Evolutionary conservation across 1,139 yeast genomes (phyloP), one percentile per base, ranked within the genome.

Genomic region (Taphrina populina): DNA sequence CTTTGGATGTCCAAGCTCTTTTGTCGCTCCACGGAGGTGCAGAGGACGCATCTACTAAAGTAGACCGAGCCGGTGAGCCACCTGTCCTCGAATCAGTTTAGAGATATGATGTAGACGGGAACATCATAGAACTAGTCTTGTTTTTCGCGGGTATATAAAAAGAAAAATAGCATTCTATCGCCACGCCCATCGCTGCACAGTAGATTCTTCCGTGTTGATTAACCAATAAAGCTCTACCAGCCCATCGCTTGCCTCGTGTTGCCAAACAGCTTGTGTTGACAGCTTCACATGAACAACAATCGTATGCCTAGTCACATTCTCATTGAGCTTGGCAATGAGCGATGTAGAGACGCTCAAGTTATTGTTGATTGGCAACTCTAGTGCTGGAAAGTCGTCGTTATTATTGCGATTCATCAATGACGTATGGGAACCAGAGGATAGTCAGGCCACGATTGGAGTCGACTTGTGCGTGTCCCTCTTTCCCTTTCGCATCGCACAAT

Each of bases 1-100:
- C 84, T 79, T 83, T 84, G 77, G 95, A 85, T 76, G 81, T 86
- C 72, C 94, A 94, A 77, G 76, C 88, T 70, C 80, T 86, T 73
- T 78, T 86, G 73, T 82, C 95, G 70, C 82, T 86, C 72, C 95
- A 86, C 82, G 95, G 95, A 75, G 83, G 81, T 70, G 74, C 86
- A 64, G 71, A 78, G 67, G 65, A 78, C 66, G 92, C 85, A 72
- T 95, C 95, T 72, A 84, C 86, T 84, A 85, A 86, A 81, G 90
- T 86, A 69, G 76, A 83, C 70, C 75, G 81, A 67, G 85, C 84
- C 88, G 85, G 86, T 82, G 95, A 86, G 74, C 46, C 39, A 15
- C 92, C 84, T 73, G 84, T 86, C 72, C 84, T 86, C 74, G 94
- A 83, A 78, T 72, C 84, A 71, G 90, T 84, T 71, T 84, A 83